Percentiles rank a stretch among this genome's conserved stretches.
phyloP scores from a whole-genome alignment of 1,139 yeast species.

The Ashbya aceris region DNA sequence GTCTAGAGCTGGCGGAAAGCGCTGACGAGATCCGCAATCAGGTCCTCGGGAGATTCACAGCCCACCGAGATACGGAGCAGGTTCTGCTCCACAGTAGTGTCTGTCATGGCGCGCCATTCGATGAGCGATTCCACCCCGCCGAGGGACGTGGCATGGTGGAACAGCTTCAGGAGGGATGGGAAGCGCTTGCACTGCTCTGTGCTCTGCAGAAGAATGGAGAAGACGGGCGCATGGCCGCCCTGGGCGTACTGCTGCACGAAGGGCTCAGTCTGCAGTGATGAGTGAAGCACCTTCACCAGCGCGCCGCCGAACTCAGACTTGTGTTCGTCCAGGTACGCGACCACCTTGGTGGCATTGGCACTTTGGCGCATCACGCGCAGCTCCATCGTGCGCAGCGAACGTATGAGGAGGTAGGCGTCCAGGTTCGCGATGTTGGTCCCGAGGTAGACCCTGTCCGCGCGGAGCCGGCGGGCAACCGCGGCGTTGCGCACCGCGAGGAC shows the following conservation, averaged over 20 bases:
- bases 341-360: slow-evolving; percentile 53
- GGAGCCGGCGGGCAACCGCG: slow-evolving; percentile 38
- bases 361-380: slow-evolving; percentile 62
- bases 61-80: slow-evolving; percentile 73
- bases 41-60: slow-evolving; percentile 62
- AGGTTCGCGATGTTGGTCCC: slow-evolving; percentile 76
- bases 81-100: slow-evolving; percentile 43
- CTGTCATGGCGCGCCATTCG: slow-evolving; percentile 84
- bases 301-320: slow-evolving; percentile 35
- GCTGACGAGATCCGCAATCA: slow-evolving; percentile 52
- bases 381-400: slow-evolving; percentile 75
- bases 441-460: slow-evolving; percentile 52
- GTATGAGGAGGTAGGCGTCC: slow-evolving; percentile 61
- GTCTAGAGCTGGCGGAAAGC: slow-evolving; percentile 31
- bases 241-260: slow-evolving; percentile 58
- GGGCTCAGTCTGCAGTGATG: slow-evolving; percentile 61
- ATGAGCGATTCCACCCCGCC: slow-evolving; percentile 91
- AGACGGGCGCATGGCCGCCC: slow-evolving; percentile 64
- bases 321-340: slow-evolving; percentile 46
- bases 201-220: slow-evolving; percentile 47
- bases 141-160: slow-evolving; percentile 84
- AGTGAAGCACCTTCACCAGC: slow-evolving; percentile 50
- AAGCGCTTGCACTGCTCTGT: slow-evolving; percentile 51
- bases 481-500: slow-evolving; percentile 53
- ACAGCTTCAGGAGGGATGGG: slow-evolving; percentile 59